Conservation (phyloP, 371 early-diverging fungal species). For the Blyttiomyces sp. region DNA sequence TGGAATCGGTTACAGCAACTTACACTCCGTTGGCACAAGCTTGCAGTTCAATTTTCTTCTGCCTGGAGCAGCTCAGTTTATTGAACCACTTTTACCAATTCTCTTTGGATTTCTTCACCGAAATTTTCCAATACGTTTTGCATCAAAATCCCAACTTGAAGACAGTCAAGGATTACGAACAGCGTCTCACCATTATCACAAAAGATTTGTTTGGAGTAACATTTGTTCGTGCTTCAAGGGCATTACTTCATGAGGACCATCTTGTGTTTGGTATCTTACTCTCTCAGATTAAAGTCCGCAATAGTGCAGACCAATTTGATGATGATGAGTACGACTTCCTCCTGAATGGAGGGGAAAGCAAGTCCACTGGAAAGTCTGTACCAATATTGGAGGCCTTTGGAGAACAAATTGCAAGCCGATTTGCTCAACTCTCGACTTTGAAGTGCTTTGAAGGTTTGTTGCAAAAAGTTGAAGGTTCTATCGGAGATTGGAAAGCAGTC, state of each 20-base stretch:
- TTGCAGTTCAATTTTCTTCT: conserved; percentile 92
- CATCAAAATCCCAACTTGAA: conserved; percentile 71
- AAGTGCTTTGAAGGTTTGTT: too few relatives aligned
- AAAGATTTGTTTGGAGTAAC: conserved; percentile 82
- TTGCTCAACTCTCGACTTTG: too few relatives aligned
- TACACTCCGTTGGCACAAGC: conserved; percentile 91
- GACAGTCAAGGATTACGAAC: conserved; percentile 65
- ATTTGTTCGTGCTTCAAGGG: conserved; percentile 76
- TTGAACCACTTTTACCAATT: conserved; percentile 96
- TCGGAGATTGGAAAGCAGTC: conserved; percentile 37
- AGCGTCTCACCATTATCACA: conserved; percentile 72
- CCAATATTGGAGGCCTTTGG: too few relatives aligned
- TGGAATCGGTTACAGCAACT: conserved; percentile 83
- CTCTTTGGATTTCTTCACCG: conserved; percentile 94
- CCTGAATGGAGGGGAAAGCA: conserved; percentile 53
- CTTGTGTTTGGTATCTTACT: conserved; percentile 84
- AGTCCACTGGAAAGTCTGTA: background rate
- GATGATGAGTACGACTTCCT: conserved; percentile 74
- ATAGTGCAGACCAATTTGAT: conserved; percentile 54
- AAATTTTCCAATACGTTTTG: conserved; percentile 86
- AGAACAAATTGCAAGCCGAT: background rate
- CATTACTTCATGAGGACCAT: conserved; percentile 88
- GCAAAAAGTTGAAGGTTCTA: too few relatives aligned
- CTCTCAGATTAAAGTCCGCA: conserved; percentile 79
- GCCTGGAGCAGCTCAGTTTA: conserved; percentile 87